Conservation (phyloP, 331 rosid genomes). For the Arachis monticola region DNA sequence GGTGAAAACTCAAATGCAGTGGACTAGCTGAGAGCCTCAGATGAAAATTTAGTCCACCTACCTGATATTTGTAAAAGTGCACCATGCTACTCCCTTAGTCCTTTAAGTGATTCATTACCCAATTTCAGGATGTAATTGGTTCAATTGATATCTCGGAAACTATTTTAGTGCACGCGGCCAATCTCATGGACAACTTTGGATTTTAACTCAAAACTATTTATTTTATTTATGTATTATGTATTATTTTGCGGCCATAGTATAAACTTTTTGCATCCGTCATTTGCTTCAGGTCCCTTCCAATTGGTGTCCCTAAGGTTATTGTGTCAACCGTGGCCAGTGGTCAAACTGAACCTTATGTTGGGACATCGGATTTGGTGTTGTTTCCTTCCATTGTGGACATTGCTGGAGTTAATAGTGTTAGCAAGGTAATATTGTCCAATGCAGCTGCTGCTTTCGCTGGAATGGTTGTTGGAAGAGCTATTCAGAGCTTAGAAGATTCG, state of each 20-base stretch:
- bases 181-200: too few species aligned
- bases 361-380: slow-evolving; percentile 75
- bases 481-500: slow-evolving; percentile 45
- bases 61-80: too few species aligned
- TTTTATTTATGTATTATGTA: background rate
- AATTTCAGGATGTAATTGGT: too few species aligned
- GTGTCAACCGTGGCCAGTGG: slow-evolving; percentile 93
- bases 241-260: too few species aligned
- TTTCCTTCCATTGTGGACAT: slow-evolving; percentile 82
- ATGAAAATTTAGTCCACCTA: too few species aligned
- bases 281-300: slow-evolving; percentile 55
- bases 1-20: too few species aligned
- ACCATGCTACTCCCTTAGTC: too few species aligned
- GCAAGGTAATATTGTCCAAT: slow-evolving; percentile 68
- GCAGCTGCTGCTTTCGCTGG: slow-evolving; percentile 92
- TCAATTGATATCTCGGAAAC: too few species aligned
- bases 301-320: slow-evolving; percentile 84
- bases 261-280: too few species aligned
- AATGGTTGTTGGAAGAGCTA: slow-evolving; percentile 73
- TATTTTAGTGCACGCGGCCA: too few species aligned
- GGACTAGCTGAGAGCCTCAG: too few species aligned
- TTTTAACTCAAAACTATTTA: background rate
- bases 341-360: slow-evolving; percentile 79
- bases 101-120: too few species aligned
- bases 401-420: slow-evolving; percentile 81